A percentile compares a stretch with the other conserved stretches of the same genome.
phyloP scores from a whole-genome alignment of 164 flowering plant species.

The Pachysandra terminalis region DNA sequence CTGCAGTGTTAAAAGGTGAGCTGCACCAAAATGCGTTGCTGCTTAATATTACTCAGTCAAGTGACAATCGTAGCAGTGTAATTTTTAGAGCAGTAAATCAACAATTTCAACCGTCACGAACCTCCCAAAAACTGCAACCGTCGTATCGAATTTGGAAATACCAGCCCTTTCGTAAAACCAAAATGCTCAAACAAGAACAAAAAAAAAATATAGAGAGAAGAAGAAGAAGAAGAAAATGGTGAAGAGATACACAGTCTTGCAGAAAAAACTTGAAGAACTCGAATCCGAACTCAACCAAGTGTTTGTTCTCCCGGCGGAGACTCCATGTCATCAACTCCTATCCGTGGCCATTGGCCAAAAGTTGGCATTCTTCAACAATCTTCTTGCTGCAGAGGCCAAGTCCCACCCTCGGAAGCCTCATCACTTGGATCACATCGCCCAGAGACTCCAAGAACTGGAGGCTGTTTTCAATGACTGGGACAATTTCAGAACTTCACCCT shows the following conservation, averaged over 20 bases:
- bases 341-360: constrained; percentile 18
- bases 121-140: no score
- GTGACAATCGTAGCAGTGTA: no score
- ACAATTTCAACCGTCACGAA: no score
- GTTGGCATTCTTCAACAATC: constrained; percentile 24
- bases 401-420: constrained; percentile 25
- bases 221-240: constrained; percentile 16
- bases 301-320: constrained; percentile 9
- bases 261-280: constrained; percentile 37
- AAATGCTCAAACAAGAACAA: no score
- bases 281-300: constrained; percentile 24
- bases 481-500: not conserved
- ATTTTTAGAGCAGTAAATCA: no score
- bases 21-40: no score
- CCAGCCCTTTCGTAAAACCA: no score
- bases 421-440: constrained; percentile 28
- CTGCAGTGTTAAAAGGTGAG: no score
- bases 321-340: constrained; percentile 6
- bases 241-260: constrained; percentile 25
- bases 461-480: constrained; percentile 21
- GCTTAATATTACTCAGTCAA: no score
- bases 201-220: not conserved
- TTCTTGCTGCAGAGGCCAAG: constrained; percentile 33
- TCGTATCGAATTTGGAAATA: no score
- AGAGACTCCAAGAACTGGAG: constrained; percentile 25